Evolutionary conservation across 805 yeast genomes (phyloP).

Genomic region (Kuraishia borneana): DNA sequence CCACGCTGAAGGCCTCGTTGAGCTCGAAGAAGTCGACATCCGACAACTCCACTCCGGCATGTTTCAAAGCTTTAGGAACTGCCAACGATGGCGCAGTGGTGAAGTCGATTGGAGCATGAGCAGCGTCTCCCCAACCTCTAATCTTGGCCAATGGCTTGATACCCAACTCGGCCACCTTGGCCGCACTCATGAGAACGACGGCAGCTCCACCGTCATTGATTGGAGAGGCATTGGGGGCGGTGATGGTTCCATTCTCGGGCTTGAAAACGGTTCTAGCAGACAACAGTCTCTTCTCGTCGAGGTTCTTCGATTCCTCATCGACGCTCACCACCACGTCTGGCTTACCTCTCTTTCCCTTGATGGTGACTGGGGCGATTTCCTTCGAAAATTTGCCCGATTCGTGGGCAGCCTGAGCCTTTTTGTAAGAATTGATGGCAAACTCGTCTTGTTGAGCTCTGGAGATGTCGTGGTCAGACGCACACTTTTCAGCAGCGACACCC

Average conservation of each 20-base stretch:
- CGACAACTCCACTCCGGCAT: conserved; percentile 53
- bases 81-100: conserved; percentile 95
- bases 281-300: conserved; percentile 67
- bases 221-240: conserved; percentile 95
- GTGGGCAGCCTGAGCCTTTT: conserved; percentile 76
- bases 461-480: conserved; percentile 72
- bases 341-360: conserved; percentile 87
- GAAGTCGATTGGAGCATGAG: conserved; percentile 88
- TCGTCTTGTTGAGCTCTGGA: conserved; percentile 85
- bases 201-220: conserved; percentile 99
- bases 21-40: conserved; percentile 88
- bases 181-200: conserved; percentile 74
- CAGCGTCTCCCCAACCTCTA: conserved; percentile 97
- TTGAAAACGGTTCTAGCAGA: conserved; percentile 92
- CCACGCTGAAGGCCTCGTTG: conserved; percentile 97
- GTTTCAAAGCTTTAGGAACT: conserved; percentile 90
- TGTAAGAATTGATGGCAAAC: conserved; percentile 76
- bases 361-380: conserved; percentile 82
- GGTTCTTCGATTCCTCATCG: conserved; percentile 79
- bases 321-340: conserved; percentile 59
- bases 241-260: conserved; percentile 88
- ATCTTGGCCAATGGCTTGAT: conserved; percentile 85
- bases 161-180: conserved; percentile 74
- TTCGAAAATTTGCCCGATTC: conserved; percentile 66
- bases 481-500: conserved; percentile 97